Conservation (phyloP, 148 eudicot species). For the Tetragonia tetragonoides region DNA sequence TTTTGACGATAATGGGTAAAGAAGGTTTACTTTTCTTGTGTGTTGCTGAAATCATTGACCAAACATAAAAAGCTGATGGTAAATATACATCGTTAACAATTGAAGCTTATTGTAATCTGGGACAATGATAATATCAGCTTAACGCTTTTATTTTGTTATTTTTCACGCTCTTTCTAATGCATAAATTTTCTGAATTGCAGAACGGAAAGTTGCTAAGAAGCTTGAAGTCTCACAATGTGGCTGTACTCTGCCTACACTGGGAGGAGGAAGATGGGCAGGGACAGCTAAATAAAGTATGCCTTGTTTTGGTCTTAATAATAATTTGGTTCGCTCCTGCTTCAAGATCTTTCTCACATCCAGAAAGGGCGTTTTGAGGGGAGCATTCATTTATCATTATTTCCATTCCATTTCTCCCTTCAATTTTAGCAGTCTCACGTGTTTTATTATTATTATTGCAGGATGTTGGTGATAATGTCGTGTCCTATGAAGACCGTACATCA, state of each 20-base stretch:
- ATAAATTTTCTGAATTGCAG: conserved; percentile 36
- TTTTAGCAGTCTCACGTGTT: neutral
- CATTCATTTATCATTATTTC: neutral
- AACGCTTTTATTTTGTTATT: neutral
- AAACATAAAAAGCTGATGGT: too few relatives aligned
- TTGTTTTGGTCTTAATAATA: conserved; percentile 15
- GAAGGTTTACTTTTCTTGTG: too few relatives aligned
- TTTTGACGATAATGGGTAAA: too few relatives aligned
- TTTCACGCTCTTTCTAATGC: neutral
- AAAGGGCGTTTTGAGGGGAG: neutral
- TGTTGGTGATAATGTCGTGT: conserved; percentile 29
- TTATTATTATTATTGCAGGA: conserved; percentile 38
- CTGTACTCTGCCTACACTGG: conserved; percentile 90
- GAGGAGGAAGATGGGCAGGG: conserved; percentile 59
- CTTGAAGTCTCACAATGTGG: conserved; percentile 65
- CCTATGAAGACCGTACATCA: conserved; percentile 90
- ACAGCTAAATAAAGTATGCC: conserved; percentile 38
- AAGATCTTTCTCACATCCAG: neutral
- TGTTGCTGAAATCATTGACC: too few relatives aligned
- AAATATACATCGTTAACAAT: too few relatives aligned
- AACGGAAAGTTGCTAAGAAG: conserved; percentile 83
- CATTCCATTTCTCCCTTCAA: neutral
- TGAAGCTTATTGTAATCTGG: too few relatives aligned
- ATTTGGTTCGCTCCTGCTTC: neutral
- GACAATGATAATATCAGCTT: too few relatives aligned